Evolutionary conservation across 2,329 filamentous ascomycete species (phyloP).

Genomic region (Aspergillus pseudoviridinutans): DNA sequence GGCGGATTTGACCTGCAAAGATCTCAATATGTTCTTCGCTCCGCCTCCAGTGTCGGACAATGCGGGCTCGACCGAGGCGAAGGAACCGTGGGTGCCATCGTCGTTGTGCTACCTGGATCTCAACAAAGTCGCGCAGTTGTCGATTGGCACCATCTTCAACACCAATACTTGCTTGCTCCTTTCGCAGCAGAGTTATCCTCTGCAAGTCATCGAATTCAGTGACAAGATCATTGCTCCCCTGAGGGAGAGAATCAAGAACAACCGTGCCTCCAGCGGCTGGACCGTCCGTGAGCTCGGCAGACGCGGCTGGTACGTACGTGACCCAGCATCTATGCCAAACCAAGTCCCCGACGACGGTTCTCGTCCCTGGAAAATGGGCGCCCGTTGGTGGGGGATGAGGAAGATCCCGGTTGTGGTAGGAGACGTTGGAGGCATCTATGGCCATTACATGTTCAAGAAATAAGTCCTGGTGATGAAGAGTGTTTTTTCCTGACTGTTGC

Average conservation of each 20-base stretch:
- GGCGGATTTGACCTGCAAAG: slow-evolving; percentile 58
- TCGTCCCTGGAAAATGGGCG: slow-evolving; percentile 77
- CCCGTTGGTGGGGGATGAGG: slow-evolving; percentile 78
- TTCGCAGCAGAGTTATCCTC: slow-evolving; percentile 57
- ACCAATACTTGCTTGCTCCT: slow-evolving; percentile 56
- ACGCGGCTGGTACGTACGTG: slow-evolving; percentile 62
- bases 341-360: slow-evolving; percentile 51
- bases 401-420: slow-evolving; percentile 57
- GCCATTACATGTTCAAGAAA: slow-evolving; percentile 57
- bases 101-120: slow-evolving; percentile 72
- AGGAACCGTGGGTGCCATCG: slow-evolving; percentile 51
- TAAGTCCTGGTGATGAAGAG: slow-evolving; percentile 23
- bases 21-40: slow-evolving; percentile 62
- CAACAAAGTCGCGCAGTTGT: slow-evolving; percentile 60
- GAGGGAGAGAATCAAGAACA: slow-evolving; percentile 59
- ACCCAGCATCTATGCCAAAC: slow-evolving; percentile 34
- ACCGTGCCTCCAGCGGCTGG: slow-evolving; percentile 60
- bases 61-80: slow-evolving; percentile 15
- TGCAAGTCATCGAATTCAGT: slow-evolving; percentile 72
- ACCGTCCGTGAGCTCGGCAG: slow-evolving; percentile 64
- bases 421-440: slow-evolving; percentile 57
- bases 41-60: slow-evolving; percentile 8
- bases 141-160: slow-evolving; percentile 56
- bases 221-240: slow-evolving; percentile 64
- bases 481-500: slow-evolving; percentile 11